phyloP scores from a whole-genome alignment of 306 rosid species.

The Datisca glomerata region DNA sequence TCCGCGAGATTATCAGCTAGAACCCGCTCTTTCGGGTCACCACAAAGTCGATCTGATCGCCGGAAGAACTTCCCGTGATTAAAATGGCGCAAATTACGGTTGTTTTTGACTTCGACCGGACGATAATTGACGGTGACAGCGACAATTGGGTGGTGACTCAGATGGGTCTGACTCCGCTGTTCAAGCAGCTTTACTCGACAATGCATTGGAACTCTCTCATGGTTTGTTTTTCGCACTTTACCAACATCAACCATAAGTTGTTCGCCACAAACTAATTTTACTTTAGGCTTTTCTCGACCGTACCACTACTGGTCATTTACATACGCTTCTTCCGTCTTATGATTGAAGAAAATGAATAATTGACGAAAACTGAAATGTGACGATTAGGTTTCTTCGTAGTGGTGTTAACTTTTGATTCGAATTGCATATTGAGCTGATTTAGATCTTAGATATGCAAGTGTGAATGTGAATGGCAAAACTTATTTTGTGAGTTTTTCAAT shows the following conservation, averaged over 20 bases:
- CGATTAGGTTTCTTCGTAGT: too few species aligned
- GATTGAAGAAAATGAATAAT: too few species aligned
- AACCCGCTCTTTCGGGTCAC: constrained; percentile 10
- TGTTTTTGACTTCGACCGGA: constrained; percentile 65
- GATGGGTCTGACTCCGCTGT: constrained; percentile 46
- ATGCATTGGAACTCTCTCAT: constrained; percentile 69
- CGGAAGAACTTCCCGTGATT: constrained; percentile 7
- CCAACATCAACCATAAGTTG: too few species aligned
- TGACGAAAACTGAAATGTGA: too few species aligned
- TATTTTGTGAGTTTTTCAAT: neutral
- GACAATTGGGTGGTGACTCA: constrained; percentile 52
- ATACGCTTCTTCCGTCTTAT: too few species aligned
- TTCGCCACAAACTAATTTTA: too few species aligned
- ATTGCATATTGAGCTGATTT: too few species aligned
- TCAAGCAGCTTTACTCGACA: constrained; percentile 43
- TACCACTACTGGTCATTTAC: too few species aligned
- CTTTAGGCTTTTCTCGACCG: too few species aligned
- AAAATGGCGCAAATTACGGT: constrained; percentile 34
- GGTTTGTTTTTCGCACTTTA: too few species aligned
- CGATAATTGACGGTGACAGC: constrained; percentile 74
- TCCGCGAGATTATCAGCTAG: too few species aligned
- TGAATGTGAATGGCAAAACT: neutral
- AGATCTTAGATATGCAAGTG: neutral
- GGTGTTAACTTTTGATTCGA: too few species aligned
- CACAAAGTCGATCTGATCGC: neutral